Evolutionary conservation across 2,329 filamentous ascomycete species (phyloP), one percentile per base, ranked within the genome.

Genomic region (Arthroderma sp.): DNA sequence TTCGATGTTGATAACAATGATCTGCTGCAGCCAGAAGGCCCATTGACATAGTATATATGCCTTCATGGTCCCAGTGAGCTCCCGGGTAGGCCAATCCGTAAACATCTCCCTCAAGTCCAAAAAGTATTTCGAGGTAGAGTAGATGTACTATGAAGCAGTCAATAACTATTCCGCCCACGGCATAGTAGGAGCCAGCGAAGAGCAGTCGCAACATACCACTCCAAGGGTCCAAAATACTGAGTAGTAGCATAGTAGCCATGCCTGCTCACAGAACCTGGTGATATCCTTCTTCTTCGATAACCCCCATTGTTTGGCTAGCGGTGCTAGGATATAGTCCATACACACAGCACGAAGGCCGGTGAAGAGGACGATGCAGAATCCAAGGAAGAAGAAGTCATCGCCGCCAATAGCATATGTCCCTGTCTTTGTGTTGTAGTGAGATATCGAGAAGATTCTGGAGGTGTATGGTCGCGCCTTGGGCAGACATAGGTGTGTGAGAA

Each of bases 11-110:
- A 97, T 88, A 57, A 96, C 88, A 31, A 95, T 77, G 62, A 96
- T 86, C 74, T 95, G 90, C 74, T 97, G 91, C 52, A 96, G 73
- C 86, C 89, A 96, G 72, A 95, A 97, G 21, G 86, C 84, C 73
- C 90, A 87, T 70, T 97, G 91, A 13, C 85, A 85, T 28, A 97
- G 79, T 66, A 94, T 88, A 72, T 97, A 97, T 71, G 81, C 83
- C 76, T 97, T 97, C 74, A 87, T 82, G 9, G 88, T 71, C 8
- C 85, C 84, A 17, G 77, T 76, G 59, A 94, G 77, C 67, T 91
- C 84, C 49, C 89, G 82, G 63, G 81, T 79, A 0, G 91, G 91
- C 84, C 88, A 97, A 67, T 84, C 78, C 35, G 82, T 81, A 91
- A 91, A 97, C 39, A 97, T 78, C 58, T 86, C 83, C 59, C 77